These are phyloP conservation scores for Lasiosphaeria ovina DNA, from an alignment of 495 filamentous ascomycete genomes.

Conservation along the genomic window DNA sequence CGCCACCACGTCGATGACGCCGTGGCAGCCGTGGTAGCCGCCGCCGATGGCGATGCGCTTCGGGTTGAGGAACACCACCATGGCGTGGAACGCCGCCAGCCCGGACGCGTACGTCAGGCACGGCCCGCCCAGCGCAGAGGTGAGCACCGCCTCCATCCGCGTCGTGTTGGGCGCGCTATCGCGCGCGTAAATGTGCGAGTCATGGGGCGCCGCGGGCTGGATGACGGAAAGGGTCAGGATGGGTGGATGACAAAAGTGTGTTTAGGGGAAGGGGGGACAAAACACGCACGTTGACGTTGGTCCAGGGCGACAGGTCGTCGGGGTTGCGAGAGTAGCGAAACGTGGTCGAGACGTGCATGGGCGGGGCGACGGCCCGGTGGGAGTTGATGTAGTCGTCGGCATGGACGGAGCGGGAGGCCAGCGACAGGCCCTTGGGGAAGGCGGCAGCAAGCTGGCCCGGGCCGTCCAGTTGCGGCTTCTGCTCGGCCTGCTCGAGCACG, in stretches of 20 bases:
- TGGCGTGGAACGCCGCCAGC: constrained; percentile 80
- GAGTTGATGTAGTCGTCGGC: constrained; percentile 76
- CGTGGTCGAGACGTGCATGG: constrained; percentile 84
- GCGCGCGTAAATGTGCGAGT: constrained; percentile 76
- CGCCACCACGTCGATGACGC: constrained; percentile 66
- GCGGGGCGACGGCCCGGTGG: constrained; percentile 74
- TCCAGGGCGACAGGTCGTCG: constrained; percentile 52
- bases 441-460: constrained; percentile 27
- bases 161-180: constrained; percentile 68
- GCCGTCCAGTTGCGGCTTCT: background rate
- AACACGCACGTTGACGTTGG: constrained; percentile 42
- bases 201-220: constrained; percentile 40
- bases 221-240: constrained; percentile 3
- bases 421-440: constrained; percentile 39
- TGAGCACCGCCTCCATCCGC: constrained; percentile 80
- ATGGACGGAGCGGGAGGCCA: constrained; percentile 77
- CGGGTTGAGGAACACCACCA: constrained; percentile 75
- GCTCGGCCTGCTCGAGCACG: background rate
- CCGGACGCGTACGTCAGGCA: constrained; percentile 79
- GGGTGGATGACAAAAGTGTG: background rate
- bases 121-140: constrained; percentile 65
- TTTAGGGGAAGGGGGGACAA: background rate
- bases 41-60: constrained; percentile 71
- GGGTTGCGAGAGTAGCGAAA: constrained; percentile 77
- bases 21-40: constrained; percentile 93